Evolutionary conservation across 1,284 basidiomycete species (phyloP), one percentile per base, ranked within the genome.

Genomic region (Microbotryum intermedium): DNA sequence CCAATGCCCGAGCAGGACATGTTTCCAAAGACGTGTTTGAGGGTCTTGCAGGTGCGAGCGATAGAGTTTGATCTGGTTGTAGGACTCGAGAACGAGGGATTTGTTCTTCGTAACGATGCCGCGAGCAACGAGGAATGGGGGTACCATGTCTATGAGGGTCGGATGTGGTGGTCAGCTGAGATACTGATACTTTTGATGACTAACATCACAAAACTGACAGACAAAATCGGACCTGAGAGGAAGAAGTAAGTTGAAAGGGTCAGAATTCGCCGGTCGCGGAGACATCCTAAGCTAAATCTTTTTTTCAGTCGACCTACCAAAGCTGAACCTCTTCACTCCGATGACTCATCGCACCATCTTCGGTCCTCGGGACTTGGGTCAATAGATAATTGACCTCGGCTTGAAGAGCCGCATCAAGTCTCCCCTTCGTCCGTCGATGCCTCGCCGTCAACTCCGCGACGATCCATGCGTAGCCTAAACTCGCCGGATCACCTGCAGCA

Each of bases 81-180:
- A 88, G 0, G 89, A 85, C 56, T 83, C 80, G 42, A 77, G 73
- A 10, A 94, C 71, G 26, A 92, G 77, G 1, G 83, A 82, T 45
- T 80, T 73, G 74, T 94, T 91, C 28, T 76, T 71, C 1, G 83
- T 83, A 26, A 83, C 69, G 42, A 84, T 83, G 39, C 88, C 93
- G 72, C 90, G 93, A 74, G 87, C 90, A 0, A 91, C 90, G 9
- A 97, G 75, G 76, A 92, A 94, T 0, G 92, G 92, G 0, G 92
- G 91, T 0, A 87, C 86, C 90, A 93, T 92, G 75, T 57, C 48
- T 50, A 23, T 42, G 2, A 34, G 34, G 7, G 34, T 13, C 1
- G 9, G 34, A 11, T 9, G 9, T 34, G 11, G 34, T 34, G n/a
- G n/a, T n/a, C n/a, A n/a, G n/a, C n/a, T n/a, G n/a, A n/a, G n/a